These are phyloP conservation scores for Peterozyma toletana DNA, from an alignment of 805 yeast species.

Conservation along the genomic window DNA sequence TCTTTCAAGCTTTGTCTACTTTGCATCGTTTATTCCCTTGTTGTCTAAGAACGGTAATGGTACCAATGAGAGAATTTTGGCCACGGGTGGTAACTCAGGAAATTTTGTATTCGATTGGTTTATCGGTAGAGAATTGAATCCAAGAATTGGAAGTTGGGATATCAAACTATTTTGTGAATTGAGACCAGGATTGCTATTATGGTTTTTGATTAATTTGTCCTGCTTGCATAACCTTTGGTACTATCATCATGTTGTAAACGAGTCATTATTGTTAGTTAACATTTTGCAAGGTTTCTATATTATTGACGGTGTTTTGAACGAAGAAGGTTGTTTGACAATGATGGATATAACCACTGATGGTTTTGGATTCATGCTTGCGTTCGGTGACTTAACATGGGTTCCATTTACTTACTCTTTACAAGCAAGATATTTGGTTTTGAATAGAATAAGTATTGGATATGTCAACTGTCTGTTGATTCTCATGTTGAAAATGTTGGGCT, in stretches of 20 bases:
- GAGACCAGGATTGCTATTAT: conserved; percentile 87
- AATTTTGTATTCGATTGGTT: conserved; percentile 83
- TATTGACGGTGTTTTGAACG: conserved; percentile 87
- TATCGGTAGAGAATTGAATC: conserved; percentile 93
- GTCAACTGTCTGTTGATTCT: conserved; percentile 31
- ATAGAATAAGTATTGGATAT: conserved; percentile 48
- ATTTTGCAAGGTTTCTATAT: conserved; percentile 74
- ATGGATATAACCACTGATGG: conserved; percentile 97
- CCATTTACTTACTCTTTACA: conserved; percentile 91
- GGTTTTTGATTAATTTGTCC: conserved; percentile 74
- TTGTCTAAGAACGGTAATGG: conserved; percentile 38
- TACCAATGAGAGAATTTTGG: conserved; percentile 64
- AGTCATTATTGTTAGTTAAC: conserved; percentile 66
- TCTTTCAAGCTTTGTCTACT: conserved; percentile 59
- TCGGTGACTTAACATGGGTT: conserved; percentile 89
- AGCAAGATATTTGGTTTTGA: conserved; percentile 68
- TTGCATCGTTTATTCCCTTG: conserved; percentile 60
- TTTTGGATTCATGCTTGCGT: conserved; percentile 91
- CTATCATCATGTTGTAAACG: conserved; percentile 63
- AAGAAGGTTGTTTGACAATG: conserved; percentile 86
- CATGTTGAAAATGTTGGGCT: conserved; percentile 52
- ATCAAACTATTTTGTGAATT: conserved; percentile 89
- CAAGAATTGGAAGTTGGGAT: conserved; percentile 79
- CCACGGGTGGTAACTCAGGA: conserved; percentile 83
- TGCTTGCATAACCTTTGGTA: conserved; percentile 44